These are phyloP conservation scores for Fraxinus velutina DNA, from an alignment of 305 asterid species.

Conservation along the genomic window DNA sequence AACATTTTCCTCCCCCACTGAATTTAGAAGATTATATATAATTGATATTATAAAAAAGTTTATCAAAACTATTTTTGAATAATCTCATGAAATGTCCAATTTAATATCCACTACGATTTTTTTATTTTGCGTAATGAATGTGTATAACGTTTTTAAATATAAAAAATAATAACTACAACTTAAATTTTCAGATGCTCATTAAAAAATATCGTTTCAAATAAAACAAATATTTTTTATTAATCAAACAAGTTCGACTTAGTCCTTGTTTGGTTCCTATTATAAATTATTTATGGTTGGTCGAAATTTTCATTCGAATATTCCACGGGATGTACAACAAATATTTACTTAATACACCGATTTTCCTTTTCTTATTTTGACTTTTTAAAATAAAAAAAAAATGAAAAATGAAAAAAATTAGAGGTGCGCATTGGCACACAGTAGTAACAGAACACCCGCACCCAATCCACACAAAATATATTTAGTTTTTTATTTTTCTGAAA, in stretches of 20 bases:
- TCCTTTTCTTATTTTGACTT: background rate
- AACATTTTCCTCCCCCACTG: too few species aligned
- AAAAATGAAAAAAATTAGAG: background rate
- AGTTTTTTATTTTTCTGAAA: too few species aligned
- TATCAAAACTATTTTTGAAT: too few species aligned
- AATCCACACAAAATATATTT: background rate
- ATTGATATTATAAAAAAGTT: too few species aligned
- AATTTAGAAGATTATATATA: too few species aligned
- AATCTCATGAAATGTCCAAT: background rate
- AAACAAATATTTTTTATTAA: too few species aligned
- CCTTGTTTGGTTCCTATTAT: too few species aligned
- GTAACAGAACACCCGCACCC: background rate
- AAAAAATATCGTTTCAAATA: background rate
- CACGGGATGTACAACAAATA: too few species aligned
- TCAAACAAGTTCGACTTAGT: background rate
- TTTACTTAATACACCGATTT: background rate
- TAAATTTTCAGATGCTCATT: background rate
- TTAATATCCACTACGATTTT: too few species aligned
- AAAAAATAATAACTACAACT: background rate
- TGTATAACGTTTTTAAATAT: background rate
- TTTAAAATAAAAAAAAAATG: too few species aligned
- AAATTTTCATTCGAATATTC: too few species aligned
- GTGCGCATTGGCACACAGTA: background rate
- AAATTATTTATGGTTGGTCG: too few species aligned
- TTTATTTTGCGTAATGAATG: background rate